Evolutionary conservation across 495 filamentous ascomycete genomes (phyloP), one percentile per base, ranked within the genome.

Genomic region (Tuber melanosporum): DNA sequence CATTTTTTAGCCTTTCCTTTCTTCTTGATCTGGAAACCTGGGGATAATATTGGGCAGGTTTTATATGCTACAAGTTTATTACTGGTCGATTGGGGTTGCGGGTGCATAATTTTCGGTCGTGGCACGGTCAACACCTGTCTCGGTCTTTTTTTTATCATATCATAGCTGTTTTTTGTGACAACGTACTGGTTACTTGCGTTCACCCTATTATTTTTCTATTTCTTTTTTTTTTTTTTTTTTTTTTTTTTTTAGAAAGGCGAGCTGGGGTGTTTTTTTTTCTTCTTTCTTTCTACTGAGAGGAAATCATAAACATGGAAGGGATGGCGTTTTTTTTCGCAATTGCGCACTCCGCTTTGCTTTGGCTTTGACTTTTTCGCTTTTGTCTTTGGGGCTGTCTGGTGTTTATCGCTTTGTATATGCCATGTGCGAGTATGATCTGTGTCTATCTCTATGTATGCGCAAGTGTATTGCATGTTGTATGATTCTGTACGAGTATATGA

Each of bases 181-280:
- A 77, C 46, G 77, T 49, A 72, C 70, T 73, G 77, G 78, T 80
- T 78, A 76, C 72, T 72, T 74, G 72, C 73, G 17, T 57, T 75
- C 71, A 32, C 71, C 46, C 15, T 77, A 75, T 66, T 20, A 9
- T 49, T 72, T 62, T 46, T 43, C 42, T 42, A 9, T 32, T 52
- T 72, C 70, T 74, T 49, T 80, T 57, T 79, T 75, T 79, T 73
- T 84, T n/a, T 62, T 78, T 79, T 22, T 73, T 82, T 71, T 84
- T 20, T 62, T 78, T 79, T 22, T 73, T 82, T 71, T 76, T 71
- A 80, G 79, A 82, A 82, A 75, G 77, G 83, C 79, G 49, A 76
- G 83, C 75, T 79, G 75, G 72, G 42, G 42, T 43, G 6, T 43
- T 36, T 81, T 80, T 26, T 73, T 49, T 8, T 36, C 74, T 80